Conservation (phyloP, 108 stramenopile genomes). For the Conticribra guillardii region DNA sequence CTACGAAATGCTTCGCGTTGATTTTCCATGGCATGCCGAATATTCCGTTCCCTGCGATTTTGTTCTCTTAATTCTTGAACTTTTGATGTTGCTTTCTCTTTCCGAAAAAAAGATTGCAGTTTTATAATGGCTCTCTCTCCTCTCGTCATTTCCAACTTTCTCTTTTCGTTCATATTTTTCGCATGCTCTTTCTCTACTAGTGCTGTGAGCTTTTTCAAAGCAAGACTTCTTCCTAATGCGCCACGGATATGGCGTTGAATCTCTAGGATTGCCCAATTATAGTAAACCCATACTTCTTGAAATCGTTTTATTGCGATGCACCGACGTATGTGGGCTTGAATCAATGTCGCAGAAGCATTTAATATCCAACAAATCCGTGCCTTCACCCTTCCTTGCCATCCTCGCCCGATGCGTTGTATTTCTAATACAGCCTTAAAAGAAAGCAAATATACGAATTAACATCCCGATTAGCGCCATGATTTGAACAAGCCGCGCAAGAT, state of each 20-base stretch:
- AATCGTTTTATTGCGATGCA: conserved; percentile 21
- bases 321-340: conserved; percentile 26
- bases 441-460: too few relatives aligned
- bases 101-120: conserved; percentile 28
- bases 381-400: conserved; percentile 17
- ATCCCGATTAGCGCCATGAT: too few relatives aligned
- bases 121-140: conserved; percentile 20
- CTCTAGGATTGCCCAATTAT: conserved; percentile 20
- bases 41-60: conserved; percentile 26
- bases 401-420: conserved; percentile 28
- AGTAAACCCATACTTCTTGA: background rate
- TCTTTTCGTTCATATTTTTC: conserved; percentile 29
- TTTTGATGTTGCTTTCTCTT: conserved; percentile 6
- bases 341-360: conserved; percentile 17
- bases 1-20: conserved; percentile 25
- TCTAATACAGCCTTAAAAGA: conserved; percentile 19
- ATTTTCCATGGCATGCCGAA: conserved; percentile 38
- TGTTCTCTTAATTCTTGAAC: conserved; percentile 14
- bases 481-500: too few relatives aligned
- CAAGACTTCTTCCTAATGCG: conserved; percentile 31
- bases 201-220: conserved; percentile 28
- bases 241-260: conserved; percentile 34
- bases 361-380: conserved; percentile 9
- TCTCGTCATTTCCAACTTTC: conserved; percentile 17
- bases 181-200: conserved; percentile 26